phyloP scores from a whole-genome alignment of 2,329 filamentous ascomycete species.

The Botryosphaeria dothidea region DNA sequence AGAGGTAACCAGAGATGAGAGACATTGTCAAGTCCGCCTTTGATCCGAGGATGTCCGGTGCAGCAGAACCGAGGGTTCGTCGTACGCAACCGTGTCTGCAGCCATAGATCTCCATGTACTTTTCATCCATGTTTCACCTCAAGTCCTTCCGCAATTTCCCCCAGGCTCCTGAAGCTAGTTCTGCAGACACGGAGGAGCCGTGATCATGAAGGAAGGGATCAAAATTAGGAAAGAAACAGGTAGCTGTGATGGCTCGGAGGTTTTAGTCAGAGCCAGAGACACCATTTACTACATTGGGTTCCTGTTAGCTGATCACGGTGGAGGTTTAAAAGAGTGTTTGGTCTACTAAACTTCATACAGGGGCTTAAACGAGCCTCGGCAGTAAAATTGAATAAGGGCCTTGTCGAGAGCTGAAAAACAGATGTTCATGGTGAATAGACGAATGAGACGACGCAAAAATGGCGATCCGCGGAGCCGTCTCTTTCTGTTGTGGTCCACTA shows the following conservation, averaged over 20 bases:
- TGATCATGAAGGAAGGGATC: not conserved
- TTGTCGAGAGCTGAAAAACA: not conserved
- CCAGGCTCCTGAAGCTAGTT: not conserved
- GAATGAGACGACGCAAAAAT: no score
- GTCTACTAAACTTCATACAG: no score
- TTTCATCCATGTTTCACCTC: not conserved
- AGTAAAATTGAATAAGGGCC: no score
- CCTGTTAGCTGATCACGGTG: not conserved
- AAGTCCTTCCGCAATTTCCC: not conserved
- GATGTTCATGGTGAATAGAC: not conserved
- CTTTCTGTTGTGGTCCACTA: not conserved
- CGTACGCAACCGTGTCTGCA: not conserved
- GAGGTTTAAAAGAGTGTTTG: not conserved
- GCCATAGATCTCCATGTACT: not conserved
- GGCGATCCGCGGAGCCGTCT: not conserved
- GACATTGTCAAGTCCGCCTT: not conserved
- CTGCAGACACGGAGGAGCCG: not conserved
- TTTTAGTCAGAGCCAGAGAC: not conserved
- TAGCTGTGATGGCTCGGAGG: not conserved
- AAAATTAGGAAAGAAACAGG: not conserved
- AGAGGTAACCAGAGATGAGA: not conserved
- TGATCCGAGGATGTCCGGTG: not conserved
- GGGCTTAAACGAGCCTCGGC: no score
- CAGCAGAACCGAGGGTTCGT: not conserved
- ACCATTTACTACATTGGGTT: not conserved